These are phyloP conservation scores for Dichomitus squalens DNA, from an alignment of 1,284 basidiomycete species.

Conservation along the genomic window DNA sequence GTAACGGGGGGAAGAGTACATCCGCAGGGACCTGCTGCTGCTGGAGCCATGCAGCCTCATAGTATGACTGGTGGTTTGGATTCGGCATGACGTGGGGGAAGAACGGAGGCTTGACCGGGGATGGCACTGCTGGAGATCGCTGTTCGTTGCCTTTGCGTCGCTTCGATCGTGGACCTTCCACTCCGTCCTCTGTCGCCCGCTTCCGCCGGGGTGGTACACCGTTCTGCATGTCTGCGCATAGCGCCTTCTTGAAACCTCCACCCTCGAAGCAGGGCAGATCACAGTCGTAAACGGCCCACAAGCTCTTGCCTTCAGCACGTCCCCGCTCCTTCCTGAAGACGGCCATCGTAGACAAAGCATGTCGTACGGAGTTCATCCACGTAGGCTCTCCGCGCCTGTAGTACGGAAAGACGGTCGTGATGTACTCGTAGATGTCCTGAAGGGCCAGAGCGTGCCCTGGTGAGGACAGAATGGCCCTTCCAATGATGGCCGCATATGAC, in stretches of 20 bases:
- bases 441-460: slow-evolving; percentile 84
- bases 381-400: slow-evolving; percentile 94
- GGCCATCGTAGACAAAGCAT: slow-evolving; percentile 83
- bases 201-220: slow-evolving; percentile 28
- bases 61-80: slow-evolving; percentile 70
- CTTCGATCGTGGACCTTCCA: slow-evolving; percentile 29
- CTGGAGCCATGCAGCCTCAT: slow-evolving; percentile 48
- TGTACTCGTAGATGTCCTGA: slow-evolving; percentile 96
- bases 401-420: slow-evolving; percentile 90
- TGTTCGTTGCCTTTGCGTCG: slow-evolving; percentile 40
- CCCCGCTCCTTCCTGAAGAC: slow-evolving; percentile 75
- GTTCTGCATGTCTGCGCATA: slow-evolving; percentile 63
- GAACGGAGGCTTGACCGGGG: slow-evolving; percentile 47
- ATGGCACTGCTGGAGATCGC: slow-evolving; percentile 27
- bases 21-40: slow-evolving; percentile 53
- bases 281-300: slow-evolving; percentile 77
- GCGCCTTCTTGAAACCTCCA: slow-evolving; percentile 70
- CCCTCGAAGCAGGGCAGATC: slow-evolving; percentile 71
- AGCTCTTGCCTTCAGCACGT: slow-evolving; percentile 67
- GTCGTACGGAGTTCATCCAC: slow-evolving; percentile 93
- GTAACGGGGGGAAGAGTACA: slow-evolving; percentile 70
- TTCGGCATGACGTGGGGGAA: slow-evolving; percentile 54
- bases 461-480: slow-evolving; percentile 90
- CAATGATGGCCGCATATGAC: slow-evolving; percentile 95
- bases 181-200: slow-evolving; percentile 17